A percentile compares a stretch with the other conserved stretches of the same genome.
phyloP scores from a whole-genome alignment of 2,329 filamentous ascomycete species.

The Lasiodiplodia sp. region DNA sequence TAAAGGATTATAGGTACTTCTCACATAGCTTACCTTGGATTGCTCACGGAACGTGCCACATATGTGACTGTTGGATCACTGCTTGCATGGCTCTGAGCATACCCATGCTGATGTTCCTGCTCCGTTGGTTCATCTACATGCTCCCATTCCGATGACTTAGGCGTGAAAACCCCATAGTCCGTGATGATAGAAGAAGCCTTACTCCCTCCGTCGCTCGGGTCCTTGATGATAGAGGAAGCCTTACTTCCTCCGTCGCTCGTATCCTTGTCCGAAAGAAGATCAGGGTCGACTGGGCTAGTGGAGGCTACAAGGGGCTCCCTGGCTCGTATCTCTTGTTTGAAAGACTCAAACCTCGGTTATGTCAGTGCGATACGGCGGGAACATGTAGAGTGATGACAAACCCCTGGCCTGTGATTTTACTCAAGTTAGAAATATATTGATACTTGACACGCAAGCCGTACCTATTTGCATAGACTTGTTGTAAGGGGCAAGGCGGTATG shows the following conservation, averaged over 20 bases:
- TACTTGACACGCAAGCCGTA: not conserved
- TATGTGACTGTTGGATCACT: not conserved
- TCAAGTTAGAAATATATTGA: not conserved
- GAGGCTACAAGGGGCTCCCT: not conserved
- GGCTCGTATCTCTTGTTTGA: not conserved
- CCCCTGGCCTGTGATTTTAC: not conserved
- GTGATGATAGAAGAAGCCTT: too few species aligned
- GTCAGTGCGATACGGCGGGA: not conserved
- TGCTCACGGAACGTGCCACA: not conserved
- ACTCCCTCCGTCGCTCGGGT: too few species aligned
- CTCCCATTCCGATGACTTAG: too few species aligned
- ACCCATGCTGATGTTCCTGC: too few species aligned
- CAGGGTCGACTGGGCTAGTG: too few species aligned
- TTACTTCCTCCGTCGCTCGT: too few species aligned
- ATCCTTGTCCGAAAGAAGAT: too few species aligned
- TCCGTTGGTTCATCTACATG: too few species aligned
- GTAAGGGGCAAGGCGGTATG: not conserved
- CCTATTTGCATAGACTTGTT: not conserved
- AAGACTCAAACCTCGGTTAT: not conserved
- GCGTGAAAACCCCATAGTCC: too few species aligned
- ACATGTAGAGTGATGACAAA: not conserved
- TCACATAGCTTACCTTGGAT: not conserved
- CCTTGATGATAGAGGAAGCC: too few species aligned
- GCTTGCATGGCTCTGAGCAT: too few species aligned
- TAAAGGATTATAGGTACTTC: not conserved